A percentile compares a stretch with the other conserved stretches of the same genome.
These are phyloP conservation scores for Elaeis guineensis DNA, from an alignment of 176 grass and related monocot genomes.

Conservation along the genomic window DNA sequence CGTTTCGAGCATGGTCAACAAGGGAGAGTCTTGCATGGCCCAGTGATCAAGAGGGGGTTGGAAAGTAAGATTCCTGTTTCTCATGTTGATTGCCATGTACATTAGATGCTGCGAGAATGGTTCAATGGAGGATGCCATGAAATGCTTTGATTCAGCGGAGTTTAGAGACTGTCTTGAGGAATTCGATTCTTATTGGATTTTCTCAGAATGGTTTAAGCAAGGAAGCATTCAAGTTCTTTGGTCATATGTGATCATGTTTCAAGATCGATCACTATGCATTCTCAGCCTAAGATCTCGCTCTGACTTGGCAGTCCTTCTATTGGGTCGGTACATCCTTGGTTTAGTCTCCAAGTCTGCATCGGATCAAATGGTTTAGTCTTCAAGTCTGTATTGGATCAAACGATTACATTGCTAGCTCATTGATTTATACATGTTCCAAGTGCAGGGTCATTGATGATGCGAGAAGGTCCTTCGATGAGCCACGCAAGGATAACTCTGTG, in stretches of 20 bases:
- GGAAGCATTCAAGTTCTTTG: slow-evolving; percentile 49
- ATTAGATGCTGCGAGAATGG: too few species aligned
- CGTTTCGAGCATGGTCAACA: slow-evolving; percentile 16
- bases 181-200: too few species aligned
- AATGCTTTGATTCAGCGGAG: too few species aligned
- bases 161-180: too few species aligned
- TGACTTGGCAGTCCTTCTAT: background rate
- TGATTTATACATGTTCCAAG: slow-evolving; percentile 58
- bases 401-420: slow-evolving; percentile 46
- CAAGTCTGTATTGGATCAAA: slow-evolving; percentile 33
- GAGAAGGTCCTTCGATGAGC: slow-evolving; percentile 39
- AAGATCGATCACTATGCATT: slow-evolving; percentile 37
- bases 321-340: background rate
- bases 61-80: too few species aligned
- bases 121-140: too few species aligned
- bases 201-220: background rate
- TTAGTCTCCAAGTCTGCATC: too few species aligned
- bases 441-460: slow-evolving; percentile 43
- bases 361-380: slow-evolving; percentile 7
- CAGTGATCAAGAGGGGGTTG: slow-evolving; percentile 24
- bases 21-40: slow-evolving; percentile 33
- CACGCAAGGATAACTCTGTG: slow-evolving; percentile 25
- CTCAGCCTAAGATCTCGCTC: slow-evolving; percentile 46
- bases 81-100: too few species aligned
- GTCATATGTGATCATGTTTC: slow-evolving; percentile 16